Evolutionary conservation across 441 rosid genomes (phyloP).

Genomic region (Jatropha podagrica): DNA sequence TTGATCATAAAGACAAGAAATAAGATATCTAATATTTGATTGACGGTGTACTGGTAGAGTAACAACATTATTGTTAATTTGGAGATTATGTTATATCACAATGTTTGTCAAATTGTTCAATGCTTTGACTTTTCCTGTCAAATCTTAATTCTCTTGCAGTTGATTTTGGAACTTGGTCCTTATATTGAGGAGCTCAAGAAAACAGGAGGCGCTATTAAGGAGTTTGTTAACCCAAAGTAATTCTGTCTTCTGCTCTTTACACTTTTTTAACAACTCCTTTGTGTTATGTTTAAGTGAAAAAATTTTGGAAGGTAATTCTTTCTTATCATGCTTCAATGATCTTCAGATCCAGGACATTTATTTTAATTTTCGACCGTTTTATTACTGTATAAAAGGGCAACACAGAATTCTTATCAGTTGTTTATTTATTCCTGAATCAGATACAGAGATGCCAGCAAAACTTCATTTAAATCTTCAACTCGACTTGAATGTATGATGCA

Average conservation of each 20-base stretch:
- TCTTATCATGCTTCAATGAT: not conserved
- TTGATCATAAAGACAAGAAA: not conserved
- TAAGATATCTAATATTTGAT: not conserved
- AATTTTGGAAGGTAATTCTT: not conserved
- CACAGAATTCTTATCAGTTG: not conserved
- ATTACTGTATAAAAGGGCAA: not conserved
- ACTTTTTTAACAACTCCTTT: slow-evolving; percentile 7
- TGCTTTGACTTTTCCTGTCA: not conserved
- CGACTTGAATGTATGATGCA: slow-evolving; percentile 99
- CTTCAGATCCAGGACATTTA: not conserved
- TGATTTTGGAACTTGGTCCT: slow-evolving; percentile 83
- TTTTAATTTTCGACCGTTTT: not conserved
- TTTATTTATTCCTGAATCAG: slow-evolving; percentile 33
- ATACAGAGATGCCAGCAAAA: slow-evolving; percentile 87
- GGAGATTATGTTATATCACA: not conserved
- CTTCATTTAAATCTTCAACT: slow-evolving; percentile 91
- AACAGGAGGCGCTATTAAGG: slow-evolving; percentile 91
- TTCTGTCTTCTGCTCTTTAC: slow-evolving; percentile 22
- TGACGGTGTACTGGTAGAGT: not conserved
- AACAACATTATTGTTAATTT: not conserved
- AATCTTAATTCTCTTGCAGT: slow-evolving; percentile 42
- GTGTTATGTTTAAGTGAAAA: not conserved
- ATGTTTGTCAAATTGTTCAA: not conserved
- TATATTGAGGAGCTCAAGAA: slow-evolving; percentile 85
- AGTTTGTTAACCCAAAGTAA: slow-evolving; percentile 98